phyloP scores from a whole-genome alignment of 1,284 basidiomycete species.

The Polyporus tsugae region DNA sequence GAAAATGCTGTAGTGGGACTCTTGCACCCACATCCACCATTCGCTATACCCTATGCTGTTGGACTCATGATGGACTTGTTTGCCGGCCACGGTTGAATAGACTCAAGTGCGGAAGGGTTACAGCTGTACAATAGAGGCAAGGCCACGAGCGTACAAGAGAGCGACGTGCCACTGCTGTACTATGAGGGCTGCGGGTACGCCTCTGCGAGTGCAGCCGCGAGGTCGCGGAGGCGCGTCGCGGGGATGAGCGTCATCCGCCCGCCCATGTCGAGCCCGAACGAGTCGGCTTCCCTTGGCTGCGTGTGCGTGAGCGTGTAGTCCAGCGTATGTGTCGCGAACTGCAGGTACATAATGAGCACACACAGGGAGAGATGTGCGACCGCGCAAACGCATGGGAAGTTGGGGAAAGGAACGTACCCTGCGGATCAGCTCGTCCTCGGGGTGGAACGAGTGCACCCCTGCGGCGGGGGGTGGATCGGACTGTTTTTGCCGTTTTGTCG shows the following conservation, averaged over 20 bases:
- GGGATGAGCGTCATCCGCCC: constrained; percentile 81
- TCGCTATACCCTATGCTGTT: no score
- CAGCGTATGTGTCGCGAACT: constrained; percentile 69
- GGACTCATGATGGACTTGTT: background rate
- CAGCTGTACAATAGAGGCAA: background rate
- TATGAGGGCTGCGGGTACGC: constrained; percentile 41
- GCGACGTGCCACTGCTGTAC: background rate
- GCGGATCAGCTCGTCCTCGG: constrained; percentile 83
- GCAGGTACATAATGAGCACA: constrained; percentile 17
- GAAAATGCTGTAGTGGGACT: no score
- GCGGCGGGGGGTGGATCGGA: constrained; percentile 46
- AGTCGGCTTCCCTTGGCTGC: constrained; percentile 70
- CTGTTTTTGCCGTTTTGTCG: constrained; percentile 49
- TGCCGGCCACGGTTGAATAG: background rate
- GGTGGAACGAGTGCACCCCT: constrained; percentile 81
- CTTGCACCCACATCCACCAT: no score
- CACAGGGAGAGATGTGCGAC: background rate
- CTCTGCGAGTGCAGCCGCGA: constrained; percentile 47
- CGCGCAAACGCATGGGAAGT: background rate
- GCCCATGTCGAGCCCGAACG: constrained; percentile 83
- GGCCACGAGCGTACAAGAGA: background rate
- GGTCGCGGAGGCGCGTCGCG: constrained; percentile 47
- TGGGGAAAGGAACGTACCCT: constrained; percentile 53
- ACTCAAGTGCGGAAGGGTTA: no score
- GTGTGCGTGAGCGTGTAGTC: constrained; percentile 75